phyloP scores from a whole-genome alignment of 305 asterid species.

The Fraxinus paxiana region DNA sequence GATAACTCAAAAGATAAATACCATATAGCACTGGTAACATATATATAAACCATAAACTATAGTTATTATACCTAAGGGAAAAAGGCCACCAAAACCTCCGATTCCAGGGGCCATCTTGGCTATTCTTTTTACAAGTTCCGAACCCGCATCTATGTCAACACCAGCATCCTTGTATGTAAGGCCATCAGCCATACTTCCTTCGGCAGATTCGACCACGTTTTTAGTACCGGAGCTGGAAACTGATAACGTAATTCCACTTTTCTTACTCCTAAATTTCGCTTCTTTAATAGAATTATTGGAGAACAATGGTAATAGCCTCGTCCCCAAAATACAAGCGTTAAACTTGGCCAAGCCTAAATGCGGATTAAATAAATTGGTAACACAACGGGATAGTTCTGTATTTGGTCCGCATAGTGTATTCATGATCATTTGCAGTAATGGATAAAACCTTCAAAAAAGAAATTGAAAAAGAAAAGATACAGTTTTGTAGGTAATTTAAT shows the following conservation, averaged over 20 bases:
- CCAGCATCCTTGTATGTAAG: constrained; percentile 93
- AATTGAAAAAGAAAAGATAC: background rate
- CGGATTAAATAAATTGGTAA: constrained; percentile 25
- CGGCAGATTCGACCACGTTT: constrained; percentile 25
- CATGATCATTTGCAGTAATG: constrained; percentile 28
- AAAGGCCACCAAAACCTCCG: constrained; percentile 94
- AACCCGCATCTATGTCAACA: constrained; percentile 92
- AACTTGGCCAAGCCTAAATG: constrained; percentile 25
- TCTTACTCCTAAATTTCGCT: constrained; percentile 20
- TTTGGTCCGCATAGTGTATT: constrained; percentile 40
- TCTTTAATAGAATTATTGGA: constrained; percentile 23
- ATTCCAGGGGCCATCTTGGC: constrained; percentile 96
- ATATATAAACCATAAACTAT: background rate
- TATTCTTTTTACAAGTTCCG: constrained; percentile 84
- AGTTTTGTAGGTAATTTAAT: background rate
- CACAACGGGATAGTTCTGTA: constrained; percentile 37
- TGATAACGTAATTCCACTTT: constrained; percentile 25
- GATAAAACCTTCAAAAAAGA: background rate
- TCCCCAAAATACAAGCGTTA: constrained; percentile 21
- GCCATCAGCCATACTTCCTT: constrained; percentile 32
- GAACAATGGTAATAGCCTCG: constrained; percentile 26
- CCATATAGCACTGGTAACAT: background rate
- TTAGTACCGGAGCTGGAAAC: constrained; percentile 28
- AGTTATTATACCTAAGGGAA: constrained; percentile 66
- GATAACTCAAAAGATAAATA: background rate